A percentile compares a stretch with the other conserved stretches of the same genome.
Conservation (phyloP, 2,329 filamentous ascomycete species). For the Colletotrichum truncatum region DNA sequence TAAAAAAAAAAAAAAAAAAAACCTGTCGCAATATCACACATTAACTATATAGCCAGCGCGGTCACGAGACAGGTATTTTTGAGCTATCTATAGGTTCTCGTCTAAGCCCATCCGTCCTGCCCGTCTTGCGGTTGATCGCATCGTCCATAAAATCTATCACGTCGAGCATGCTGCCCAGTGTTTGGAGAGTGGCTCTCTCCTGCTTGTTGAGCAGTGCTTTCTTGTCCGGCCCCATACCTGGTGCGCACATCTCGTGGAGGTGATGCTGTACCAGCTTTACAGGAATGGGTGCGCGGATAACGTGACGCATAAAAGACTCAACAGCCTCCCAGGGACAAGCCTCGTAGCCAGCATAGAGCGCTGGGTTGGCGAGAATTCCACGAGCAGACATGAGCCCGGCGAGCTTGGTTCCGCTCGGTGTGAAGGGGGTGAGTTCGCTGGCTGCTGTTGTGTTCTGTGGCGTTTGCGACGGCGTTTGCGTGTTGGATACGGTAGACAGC, state of each 20-base stretch:
- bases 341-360: conserved; percentile 66
- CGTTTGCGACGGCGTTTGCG: background rate
- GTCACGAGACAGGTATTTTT: conserved; percentile 3
- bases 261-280: conserved; percentile 73
- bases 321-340: conserved; percentile 71
- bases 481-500: conserved; percentile 42
- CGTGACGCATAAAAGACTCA: conserved; percentile 68
- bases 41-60: background rate
- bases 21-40: too few species aligned
- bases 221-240: conserved; percentile 64
- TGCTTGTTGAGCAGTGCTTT: conserved; percentile 62
- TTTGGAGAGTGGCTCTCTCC: conserved; percentile 61
- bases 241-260: conserved; percentile 71
- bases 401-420: conserved; percentile 57
- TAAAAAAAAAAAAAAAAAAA: too few species aligned
- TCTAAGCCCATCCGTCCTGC: conserved; percentile 21
- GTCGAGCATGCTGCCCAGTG: conserved; percentile 62
- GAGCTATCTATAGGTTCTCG: conserved; percentile 15
- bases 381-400: conserved; percentile 76
- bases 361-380: conserved; percentile 73
- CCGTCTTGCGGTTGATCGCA: conserved; percentile 44
- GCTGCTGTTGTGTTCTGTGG: background rate
- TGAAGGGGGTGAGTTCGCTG: conserved; percentile 24
- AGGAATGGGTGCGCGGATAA: conserved; percentile 66
- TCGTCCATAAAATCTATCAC: conserved; percentile 69